These are phyloP conservation scores for Kwoniella heveanensis DNA, from an alignment of 768 basidiomycete genomes.

Conservation along the genomic window DNA sequence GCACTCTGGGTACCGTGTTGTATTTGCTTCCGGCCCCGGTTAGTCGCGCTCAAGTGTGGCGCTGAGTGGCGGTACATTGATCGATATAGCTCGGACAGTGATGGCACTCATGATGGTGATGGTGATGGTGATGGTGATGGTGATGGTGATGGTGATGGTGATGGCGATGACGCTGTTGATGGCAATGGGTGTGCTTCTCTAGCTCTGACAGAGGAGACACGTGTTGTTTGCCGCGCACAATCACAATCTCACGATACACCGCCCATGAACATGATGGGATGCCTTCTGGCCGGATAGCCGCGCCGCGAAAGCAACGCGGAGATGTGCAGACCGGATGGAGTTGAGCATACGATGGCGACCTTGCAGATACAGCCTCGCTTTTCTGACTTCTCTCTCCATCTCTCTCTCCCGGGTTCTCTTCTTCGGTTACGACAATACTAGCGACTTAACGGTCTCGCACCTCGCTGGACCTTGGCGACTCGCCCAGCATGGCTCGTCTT, in stretches of 20 bases:
- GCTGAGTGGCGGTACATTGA: background rate
- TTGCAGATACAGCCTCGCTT: background rate
- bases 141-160: background rate
- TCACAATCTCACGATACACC: no score
- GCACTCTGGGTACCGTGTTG: no score
- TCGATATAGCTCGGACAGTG: background rate
- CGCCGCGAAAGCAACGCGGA: background rate
- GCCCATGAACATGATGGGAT: background rate
- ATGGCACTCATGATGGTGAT: background rate
- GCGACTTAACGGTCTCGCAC: no score
- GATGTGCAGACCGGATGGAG: background rate
- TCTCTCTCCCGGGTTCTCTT: no score
- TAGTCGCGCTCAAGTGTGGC: background rate
- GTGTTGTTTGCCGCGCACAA: no score
- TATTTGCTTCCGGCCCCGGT: background rate
- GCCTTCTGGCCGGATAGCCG: background rate
- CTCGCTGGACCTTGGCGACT: no score
- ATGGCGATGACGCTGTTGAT: background rate
- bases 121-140: background rate
- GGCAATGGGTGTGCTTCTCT: background rate
- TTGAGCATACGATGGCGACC: background rate
- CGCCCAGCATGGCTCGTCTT: background rate
- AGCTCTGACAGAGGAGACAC: no score
- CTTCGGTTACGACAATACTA: no score
- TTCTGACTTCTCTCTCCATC: background rate